Evolutionary conservation across 2,329 filamentous ascomycete species (phyloP).

Genomic region (Lasiodiplodia citricola): DNA sequence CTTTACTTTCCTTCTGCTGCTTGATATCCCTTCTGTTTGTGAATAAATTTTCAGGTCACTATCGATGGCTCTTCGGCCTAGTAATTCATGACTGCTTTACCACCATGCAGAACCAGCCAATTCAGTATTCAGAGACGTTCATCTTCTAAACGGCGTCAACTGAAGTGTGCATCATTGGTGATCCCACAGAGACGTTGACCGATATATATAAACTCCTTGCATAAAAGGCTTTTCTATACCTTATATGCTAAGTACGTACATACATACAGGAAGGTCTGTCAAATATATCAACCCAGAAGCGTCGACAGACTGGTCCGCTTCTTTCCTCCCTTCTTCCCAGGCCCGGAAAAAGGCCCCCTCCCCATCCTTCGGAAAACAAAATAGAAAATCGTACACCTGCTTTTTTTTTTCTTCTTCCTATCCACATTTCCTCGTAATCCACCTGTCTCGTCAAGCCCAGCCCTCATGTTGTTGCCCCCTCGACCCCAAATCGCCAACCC

Average conservation of each 20-base stretch:
- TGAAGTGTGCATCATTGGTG: neutral
- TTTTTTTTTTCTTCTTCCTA: neutral
- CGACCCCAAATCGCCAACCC: no score
- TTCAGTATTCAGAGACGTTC: neutral
- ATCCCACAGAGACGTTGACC: neutral
- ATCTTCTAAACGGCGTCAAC: neutral
- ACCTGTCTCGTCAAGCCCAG: neutral
- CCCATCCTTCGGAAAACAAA: neutral
- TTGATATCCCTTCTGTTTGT: conserved; percentile 12
- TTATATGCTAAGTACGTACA: neutral
- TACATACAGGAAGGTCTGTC: neutral
- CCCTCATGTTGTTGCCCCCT: neutral
- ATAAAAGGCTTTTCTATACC: neutral
- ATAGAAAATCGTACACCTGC: neutral
- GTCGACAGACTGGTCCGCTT: no score
- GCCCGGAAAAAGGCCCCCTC: neutral
- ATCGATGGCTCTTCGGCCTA: neutral
- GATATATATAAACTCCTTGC: neutral
- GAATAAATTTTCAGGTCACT: neutral
- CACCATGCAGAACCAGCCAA: neutral
- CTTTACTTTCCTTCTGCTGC: neutral
- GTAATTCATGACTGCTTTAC: neutral
- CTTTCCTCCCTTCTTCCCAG: no score
- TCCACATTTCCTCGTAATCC: neutral
- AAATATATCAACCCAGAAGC: no score